phyloP scores from a whole-genome alignment of 176 grass and related monocot genomes.

The Aechmea fasciata region DNA sequence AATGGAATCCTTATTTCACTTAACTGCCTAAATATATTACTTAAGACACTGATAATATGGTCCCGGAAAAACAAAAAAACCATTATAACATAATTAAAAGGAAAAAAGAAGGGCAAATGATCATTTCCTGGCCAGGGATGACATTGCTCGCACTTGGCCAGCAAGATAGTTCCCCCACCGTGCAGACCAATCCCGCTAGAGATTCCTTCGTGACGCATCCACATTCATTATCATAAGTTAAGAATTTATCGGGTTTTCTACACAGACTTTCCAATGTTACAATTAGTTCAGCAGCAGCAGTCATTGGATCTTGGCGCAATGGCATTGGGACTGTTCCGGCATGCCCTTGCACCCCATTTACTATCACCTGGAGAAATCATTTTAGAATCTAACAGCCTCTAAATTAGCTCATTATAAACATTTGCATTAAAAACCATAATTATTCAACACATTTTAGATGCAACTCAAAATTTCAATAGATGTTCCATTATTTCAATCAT shows the following conservation, averaged over 20 bases:
- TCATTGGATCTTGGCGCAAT: conserved; percentile 89
- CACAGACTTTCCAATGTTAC: conserved; percentile 75
- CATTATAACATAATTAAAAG: background rate
- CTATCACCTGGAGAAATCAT: conserved; percentile 43
- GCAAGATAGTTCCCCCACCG: conserved; percentile 67
- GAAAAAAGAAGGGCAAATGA: background rate
- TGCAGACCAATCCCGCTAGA: conserved; percentile 78
- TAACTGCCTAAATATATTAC: background rate
- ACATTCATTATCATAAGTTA: conserved; percentile 49
- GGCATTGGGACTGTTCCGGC: conserved; percentile 94
- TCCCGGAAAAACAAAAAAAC: too few species aligned
- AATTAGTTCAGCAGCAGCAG: conserved; percentile 82
- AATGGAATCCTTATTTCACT: conserved; percentile 11
- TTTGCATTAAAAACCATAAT: too few species aligned
- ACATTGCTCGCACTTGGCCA: conserved; percentile 97
- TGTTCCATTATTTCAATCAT: background rate
- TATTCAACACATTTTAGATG: too few species aligned
- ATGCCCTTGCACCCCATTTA: conserved; percentile 83
- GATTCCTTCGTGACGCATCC: conserved; percentile 53
- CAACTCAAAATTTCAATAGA: background rate
- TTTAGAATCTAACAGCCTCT: too few species aligned
- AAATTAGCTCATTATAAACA: too few species aligned
- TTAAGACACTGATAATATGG: too few species aligned
- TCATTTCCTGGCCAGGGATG: conserved; percentile 75
- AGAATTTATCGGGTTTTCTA: conserved; percentile 57